Evolutionary conservation across 2,329 filamentous ascomycete genomes (phyloP).

Genomic region (Byssoonygena ceratinophila): DNA sequence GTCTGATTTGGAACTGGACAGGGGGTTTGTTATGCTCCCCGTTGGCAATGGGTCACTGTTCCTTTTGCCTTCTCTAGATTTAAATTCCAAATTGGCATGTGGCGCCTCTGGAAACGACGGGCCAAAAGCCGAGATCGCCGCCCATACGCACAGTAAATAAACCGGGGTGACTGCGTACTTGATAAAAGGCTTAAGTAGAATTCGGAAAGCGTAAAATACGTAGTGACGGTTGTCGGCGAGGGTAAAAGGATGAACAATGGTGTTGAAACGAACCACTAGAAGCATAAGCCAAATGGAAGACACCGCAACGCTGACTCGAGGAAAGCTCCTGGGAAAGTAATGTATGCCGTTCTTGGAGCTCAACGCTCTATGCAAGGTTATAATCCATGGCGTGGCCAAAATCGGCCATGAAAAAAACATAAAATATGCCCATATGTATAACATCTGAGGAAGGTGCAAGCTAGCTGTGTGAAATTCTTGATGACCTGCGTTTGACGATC

Average conservation of each 20-base stretch:
- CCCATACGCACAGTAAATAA: constrained; percentile 62
- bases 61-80: constrained; percentile 12
- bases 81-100: background rate
- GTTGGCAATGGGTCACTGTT: constrained; percentile 12
- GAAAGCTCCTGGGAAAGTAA: constrained; percentile 20
- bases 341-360: background rate
- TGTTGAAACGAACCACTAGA: constrained; percentile 63
- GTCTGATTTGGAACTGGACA: background rate
- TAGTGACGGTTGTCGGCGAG: constrained; percentile 95
- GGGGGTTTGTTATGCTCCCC: constrained; percentile 19
- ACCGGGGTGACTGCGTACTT: constrained; percentile 58
- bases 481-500: constrained; percentile 52
- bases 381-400: constrained; percentile 47
- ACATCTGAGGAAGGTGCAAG: constrained; percentile 79
- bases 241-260: constrained; percentile 88
- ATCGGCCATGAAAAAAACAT: constrained; percentile 81
- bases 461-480: constrained; percentile 90
- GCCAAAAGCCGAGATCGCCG: constrained; percentile 52
- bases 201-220: constrained; percentile 90
- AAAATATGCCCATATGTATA: constrained; percentile 89
- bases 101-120: background rate
- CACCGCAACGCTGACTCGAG: constrained; percentile 30
- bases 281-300: constrained; percentile 36
- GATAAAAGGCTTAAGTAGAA: constrained; percentile 57
- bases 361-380: constrained; percentile 20